These are phyloP conservation scores for Penicillium maclennaniae DNA, from an alignment of 495 filamentous ascomycete species.

Conservation along the genomic window DNA sequence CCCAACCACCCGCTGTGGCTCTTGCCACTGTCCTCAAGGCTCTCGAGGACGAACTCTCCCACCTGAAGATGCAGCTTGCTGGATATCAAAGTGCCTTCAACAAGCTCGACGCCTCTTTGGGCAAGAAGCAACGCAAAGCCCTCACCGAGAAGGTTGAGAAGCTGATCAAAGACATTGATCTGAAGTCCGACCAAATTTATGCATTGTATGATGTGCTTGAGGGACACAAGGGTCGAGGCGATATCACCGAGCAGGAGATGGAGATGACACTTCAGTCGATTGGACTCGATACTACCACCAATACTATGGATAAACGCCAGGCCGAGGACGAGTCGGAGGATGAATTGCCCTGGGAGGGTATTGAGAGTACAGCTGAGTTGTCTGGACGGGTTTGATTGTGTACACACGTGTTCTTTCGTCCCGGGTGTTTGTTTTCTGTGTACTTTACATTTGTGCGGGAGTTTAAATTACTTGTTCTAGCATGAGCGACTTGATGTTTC, in stretches of 20 bases:
- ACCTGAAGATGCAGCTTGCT: slow-evolving; percentile 66
- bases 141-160: slow-evolving; percentile 62
- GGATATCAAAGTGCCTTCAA: slow-evolving; percentile 59
- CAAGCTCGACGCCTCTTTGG: slow-evolving; percentile 62
- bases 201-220: slow-evolving; percentile 86
- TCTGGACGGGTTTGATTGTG: slow-evolving; percentile 28
- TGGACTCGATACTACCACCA: slow-evolving; percentile 46
- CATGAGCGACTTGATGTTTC: not conserved
- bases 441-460: not conserved
- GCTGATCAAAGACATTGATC: slow-evolving; percentile 62
- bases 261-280: slow-evolving; percentile 64
- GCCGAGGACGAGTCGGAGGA: slow-evolving; percentile 40
- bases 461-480: not conserved
- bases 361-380: slow-evolving; percentile 49
- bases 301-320: slow-evolving; percentile 31
- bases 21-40: slow-evolving; percentile 76
- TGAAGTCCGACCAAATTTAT: slow-evolving; percentile 85
- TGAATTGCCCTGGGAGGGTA: slow-evolving; percentile 50
- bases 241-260: slow-evolving; percentile 63
- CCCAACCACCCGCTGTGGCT: slow-evolving; percentile 68
- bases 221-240: slow-evolving; percentile 62
- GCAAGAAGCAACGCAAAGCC: slow-evolving; percentile 63
- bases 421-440: slow-evolving; percentile 5
- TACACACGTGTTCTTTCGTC: slow-evolving; percentile 3
- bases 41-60: slow-evolving; percentile 76